Conservation (phyloP, 2,329 filamentous ascomycete species). For the Cyclaneusma minus region DNA sequence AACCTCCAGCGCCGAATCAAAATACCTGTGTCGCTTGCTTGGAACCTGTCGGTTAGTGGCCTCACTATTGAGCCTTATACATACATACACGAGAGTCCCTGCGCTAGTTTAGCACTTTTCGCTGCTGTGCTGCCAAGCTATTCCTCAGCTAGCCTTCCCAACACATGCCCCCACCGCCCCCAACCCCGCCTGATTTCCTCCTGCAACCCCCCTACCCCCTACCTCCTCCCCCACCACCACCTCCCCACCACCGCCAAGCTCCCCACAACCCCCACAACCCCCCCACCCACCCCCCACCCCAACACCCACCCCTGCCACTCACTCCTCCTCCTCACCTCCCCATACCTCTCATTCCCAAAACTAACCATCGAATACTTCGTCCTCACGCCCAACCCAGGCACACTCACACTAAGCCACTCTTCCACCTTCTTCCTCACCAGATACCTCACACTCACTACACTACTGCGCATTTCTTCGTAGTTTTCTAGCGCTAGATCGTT, state of each 20-base stretch:
- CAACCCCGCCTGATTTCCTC: too few species aligned
- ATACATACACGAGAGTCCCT: too few species aligned
- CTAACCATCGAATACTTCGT: slow-evolving; percentile 89
- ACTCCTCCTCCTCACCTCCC: slow-evolving; percentile 58
- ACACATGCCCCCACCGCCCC: too few species aligned
- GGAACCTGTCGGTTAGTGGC: too few species aligned
- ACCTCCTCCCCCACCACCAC: background rate
- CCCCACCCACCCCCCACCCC: background rate
- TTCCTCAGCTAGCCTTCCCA: too few species aligned
- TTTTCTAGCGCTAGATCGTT: slow-evolving; percentile 85
- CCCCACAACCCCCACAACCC: slow-evolving; percentile 4
- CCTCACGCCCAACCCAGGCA: slow-evolving; percentile 70
- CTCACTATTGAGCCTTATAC: too few species aligned
- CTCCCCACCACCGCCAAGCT: background rate
- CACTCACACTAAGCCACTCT: slow-evolving; percentile 60
- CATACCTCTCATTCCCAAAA: slow-evolving; percentile 86
- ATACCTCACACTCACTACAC: slow-evolving; percentile 66
- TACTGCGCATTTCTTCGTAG: slow-evolving; percentile 84
- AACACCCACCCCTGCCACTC: slow-evolving; percentile 52
- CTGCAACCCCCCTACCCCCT: too few species aligned
- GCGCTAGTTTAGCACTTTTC: too few species aligned
- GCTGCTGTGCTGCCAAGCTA: too few species aligned
- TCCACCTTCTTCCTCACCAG: slow-evolving; percentile 73
- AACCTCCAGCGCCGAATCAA: too few species aligned
- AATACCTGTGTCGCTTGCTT: too few species aligned